Evolutionary conservation across 2,329 filamentous ascomycete species (phyloP), one percentile per base, ranked within the genome.

Genomic region (Cladosporium sp.): DNA sequence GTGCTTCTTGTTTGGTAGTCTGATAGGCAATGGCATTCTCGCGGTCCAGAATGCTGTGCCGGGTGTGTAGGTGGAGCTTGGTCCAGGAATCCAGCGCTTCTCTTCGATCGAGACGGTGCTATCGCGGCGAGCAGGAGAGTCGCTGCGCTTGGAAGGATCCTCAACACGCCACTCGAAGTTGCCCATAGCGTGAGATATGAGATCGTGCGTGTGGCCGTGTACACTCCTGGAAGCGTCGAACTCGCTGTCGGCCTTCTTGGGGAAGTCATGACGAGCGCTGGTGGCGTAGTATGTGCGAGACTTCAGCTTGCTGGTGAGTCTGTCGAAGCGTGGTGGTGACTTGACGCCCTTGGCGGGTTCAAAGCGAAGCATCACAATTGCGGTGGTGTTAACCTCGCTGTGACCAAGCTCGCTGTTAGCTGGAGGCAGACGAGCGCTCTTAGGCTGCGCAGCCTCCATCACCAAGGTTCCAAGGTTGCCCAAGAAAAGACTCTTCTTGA

Each of bases 21-120:
- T 83, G 71, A 91, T 79, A 0, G 89, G 89, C 1, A 91, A 84
- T 1, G 89, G 74, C 39, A 91, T 78, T n/a, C 80, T 80, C 7
- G 88, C 82, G 2, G 86, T 88, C 76, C 89, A 91, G 76, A 85
- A 88, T 18, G 73, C 72, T 6, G 76, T 75, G 26, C 80, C 80
- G 3, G 32, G 30, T 1, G 78, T 75, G 74, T 84, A 86, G 48
- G 73, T 73, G 8, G 74, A 73, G 60, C 78, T 78, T 2, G 78
- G 70, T 2, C 72, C 72, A 0, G 77, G 76, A 14, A 76, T 75
- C 25, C 72, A 72, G 30, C 69, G 69, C 28, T 74, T 74, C 46
- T 76, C 70, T 28, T 70, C 69, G 18, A 69, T 68, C 5, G 75
- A 75, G 21, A 69, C 69, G 4, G 74, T 79, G 10, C 80, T 82